Evolutionary conservation across 164 flowering plant genomes (phyloP), one percentile per base, ranked within the genome.

Genomic region (Brasenia schreberi): DNA sequence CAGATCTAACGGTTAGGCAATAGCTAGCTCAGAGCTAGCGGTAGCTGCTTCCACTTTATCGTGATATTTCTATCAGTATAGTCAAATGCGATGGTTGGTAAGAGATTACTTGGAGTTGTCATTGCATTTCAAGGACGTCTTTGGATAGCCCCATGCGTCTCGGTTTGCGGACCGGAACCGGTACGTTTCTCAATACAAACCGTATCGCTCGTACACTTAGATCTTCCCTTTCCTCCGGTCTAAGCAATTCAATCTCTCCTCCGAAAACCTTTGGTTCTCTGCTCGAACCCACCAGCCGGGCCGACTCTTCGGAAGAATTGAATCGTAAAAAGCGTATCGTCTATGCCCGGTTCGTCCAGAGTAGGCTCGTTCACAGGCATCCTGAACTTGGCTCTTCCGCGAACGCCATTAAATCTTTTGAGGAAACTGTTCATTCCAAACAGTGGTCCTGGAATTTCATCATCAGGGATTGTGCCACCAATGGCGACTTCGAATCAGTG

Each of bases 401-500:
- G 56, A 49, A 49, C 2, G 14, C 56, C 12, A 49, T 49, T 14
- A 14, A 49, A 7, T 7, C 14, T 12, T 49, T 49, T 12, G 53
- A 49, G 12, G 56, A 49, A 49, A 14, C 16, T 14, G 56, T 9
- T 49, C 9, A 14, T 14, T 4, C 56, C 56, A 14, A 49, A 9
- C 56, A 49, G 56, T 3, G 16, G 23, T 62, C 58, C 52, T 76
- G 76, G 76, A 70, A 72, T 65, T 43, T 62, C 16, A 62, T 16
- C 5, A 64, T 72, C 43, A 67, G 42, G 59, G 49, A 42, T n/a
- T 67, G 65, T 11, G 67, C 71, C 43, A 10, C 58, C 19, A 67
- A 68, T 45, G 72, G 53, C 49, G 66, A 18, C 18, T 70, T 70
- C 65, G 64, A 18, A 59, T 64, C 70, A 45, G 73, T 76, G 58